phyloP scores from a whole-genome alignment of 1,139 yeast genomes.

The Zhuliangozyma parablackwelliae region DNA sequence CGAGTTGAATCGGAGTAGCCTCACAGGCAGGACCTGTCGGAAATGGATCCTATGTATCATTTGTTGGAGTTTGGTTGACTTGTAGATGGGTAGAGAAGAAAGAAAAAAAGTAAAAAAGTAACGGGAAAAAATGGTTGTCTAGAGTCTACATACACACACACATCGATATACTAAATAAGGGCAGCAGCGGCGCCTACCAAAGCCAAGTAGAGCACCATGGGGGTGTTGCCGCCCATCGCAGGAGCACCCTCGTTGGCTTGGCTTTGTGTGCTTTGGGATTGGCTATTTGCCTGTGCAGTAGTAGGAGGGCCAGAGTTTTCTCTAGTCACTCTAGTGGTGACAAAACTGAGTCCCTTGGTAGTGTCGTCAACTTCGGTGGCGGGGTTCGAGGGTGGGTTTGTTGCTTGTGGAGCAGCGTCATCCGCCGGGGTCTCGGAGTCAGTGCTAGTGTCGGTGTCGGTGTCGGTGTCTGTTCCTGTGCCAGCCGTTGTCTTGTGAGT shows the following conservation, averaged over 20 bases:
- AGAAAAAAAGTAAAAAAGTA: too few species aligned
- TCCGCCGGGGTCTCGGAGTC: constrained; percentile 6
- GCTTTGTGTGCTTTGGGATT: too few species aligned
- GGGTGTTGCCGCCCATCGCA: too few species aligned
- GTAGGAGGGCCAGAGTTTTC: constrained; percentile 4
- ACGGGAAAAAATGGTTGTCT: too few species aligned
- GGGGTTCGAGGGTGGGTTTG: background rate
- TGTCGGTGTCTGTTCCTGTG: constrained; percentile 7
- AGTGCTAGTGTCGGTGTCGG: background rate
- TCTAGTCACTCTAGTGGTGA: constrained; percentile 7
- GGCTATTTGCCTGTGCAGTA: background rate
- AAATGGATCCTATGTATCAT: too few species aligned
- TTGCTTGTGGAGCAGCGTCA: background rate
- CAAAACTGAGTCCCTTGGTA: constrained; percentile 8
- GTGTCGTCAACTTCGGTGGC: constrained; percentile 3
- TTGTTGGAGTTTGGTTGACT: too few species aligned
- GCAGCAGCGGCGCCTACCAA: background rate
- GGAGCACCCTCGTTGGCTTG: too few species aligned
- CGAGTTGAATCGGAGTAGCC: constrained; percentile 4
- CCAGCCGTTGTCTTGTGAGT: constrained; percentile 12
- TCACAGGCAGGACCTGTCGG: constrained; percentile 1
- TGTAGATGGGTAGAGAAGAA: too few species aligned
- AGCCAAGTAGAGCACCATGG: background rate
- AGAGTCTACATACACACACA: too few species aligned
- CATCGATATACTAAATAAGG: too few species aligned